Base-by-base conservation (phyloP, 495 filamentous ascomycete species). In the Hypoxylon rickii region DNA sequence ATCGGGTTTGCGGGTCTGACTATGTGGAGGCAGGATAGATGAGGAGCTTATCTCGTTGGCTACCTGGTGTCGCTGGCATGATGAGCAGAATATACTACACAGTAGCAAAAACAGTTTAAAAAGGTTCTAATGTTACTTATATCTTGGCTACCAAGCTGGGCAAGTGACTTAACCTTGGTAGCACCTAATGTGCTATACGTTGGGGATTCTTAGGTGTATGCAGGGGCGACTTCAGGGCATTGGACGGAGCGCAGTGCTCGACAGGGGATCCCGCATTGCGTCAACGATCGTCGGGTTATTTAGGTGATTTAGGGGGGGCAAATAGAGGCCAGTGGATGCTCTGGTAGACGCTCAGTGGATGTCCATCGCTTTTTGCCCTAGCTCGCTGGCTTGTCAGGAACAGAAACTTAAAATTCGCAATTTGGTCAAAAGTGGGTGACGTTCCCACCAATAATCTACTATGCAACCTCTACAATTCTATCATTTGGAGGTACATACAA, bases 251-350 rank as follows among this genome's bases (percentile, higher is more conserved):
- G 47, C 47, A 56, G 24, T 4, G 24, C 24, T 29, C 24, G 24
- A 10, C 24, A 29, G 52, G 58, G 52, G 47, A 57, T 62, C 58
- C 58, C 58, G 52, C 58, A 62, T 62, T 56, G 58, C 58, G 58
- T 62, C 58, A 62, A 41, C 26, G 51, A 51, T 61, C 51, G 51
- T 50, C 3, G 34, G 26, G 43, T 32, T 43, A 10, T 49, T 22
- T 19, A 17, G 44, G 37, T 37, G 4, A 29, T 29, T 29, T 4
- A 29, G 10, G 4, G 4, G 24, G 24, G 4, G 4, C 24, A 29
- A 29, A 4, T 29, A 29, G 4, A 29, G 10, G 10, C 24, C 24
- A 29, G 24, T 29, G 10, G 10, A 29, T 29, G 4, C 4, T 10
- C 10, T 29, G 10, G 24, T 10, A n/a, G n/a, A n/a, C n/a, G n/a